Base-by-base conservation (phyloP, 805 yeast genomes). In the Candida krabiensis region DNA sequence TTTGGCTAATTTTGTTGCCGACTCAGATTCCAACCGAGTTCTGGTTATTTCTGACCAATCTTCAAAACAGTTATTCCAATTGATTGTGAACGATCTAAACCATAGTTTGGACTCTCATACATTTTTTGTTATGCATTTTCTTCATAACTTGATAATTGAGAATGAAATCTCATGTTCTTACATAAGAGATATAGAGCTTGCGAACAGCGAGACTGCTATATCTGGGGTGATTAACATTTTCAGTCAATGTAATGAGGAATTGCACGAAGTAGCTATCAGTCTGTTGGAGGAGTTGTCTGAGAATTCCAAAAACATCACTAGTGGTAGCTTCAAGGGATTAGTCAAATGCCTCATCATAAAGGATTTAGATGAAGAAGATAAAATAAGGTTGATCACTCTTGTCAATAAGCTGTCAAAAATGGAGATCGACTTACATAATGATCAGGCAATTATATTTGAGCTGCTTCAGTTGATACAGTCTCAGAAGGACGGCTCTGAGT, bases 1-100 rank as follows among this genome's bases (percentile, higher is more conserved):
- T 6, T 22, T 48, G 31, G 46, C 45, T 12, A 48, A 48, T 29
- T 38, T 43, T 23, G 52, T 48, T 18, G 52, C 52, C 4, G 48
- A 48, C 16, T 25, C 34, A 3, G 39, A 40, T 21, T 17, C 15
- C 4, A 47, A 47, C 25, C 26, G 49, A 22, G 22, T 16, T n/a
- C 7, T 35, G 6, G 30, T 47, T 5, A 14, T 42, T 14, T 18
- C 17, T 4, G 21, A 27, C n/a, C n/a, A 11, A 2, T 5, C 9
- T 2, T 9, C 30, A 7, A 19, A 11, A 9, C 22, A 18, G 11
- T 31, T 43, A 9, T 30, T 40, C 13, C 13, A 19, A 2, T 23
- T 27, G 17, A 34, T 41, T 6, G 17, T 36, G 22, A 28, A 23
- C 19, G 16, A 29, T 21, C 16, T 46, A 19, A 19, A 18, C 8